These are phyloP conservation scores for Globisporangium nodosum DNA, from an alignment of 352 stramenopile genomes.

Conservation along the genomic window DNA sequence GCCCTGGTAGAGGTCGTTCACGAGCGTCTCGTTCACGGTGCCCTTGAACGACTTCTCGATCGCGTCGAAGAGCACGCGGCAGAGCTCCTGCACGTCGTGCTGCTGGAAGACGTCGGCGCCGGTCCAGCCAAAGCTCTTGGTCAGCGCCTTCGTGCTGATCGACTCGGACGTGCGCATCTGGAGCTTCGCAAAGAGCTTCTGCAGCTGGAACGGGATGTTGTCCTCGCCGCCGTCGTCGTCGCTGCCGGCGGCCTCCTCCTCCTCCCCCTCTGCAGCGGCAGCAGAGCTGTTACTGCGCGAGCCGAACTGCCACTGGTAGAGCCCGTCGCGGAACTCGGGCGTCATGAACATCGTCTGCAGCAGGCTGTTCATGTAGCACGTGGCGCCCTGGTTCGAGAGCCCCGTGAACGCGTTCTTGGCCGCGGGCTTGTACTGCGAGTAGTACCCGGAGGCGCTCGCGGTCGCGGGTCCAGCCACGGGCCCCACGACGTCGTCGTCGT, in stretches of 20 bases:
- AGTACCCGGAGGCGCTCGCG: slow-evolving; percentile 2
- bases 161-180: slow-evolving; percentile 69
- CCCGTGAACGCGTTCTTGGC: slow-evolving; percentile 61
- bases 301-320: slow-evolving; percentile 62
- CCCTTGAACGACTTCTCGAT: slow-evolving; percentile 86
- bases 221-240: slow-evolving; percentile 62
- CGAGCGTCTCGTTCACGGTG: slow-evolving; percentile 81
- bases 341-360: slow-evolving; percentile 92
- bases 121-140: slow-evolving; percentile 91
- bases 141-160: slow-evolving; percentile 82
- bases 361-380: slow-evolving; percentile 94
- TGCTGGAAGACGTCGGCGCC: slow-evolving; percentile 87
- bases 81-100: slow-evolving; percentile 91
- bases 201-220: slow-evolving; percentile 87
- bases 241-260: slow-evolving; percentile 14
- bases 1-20: slow-evolving; percentile 85
- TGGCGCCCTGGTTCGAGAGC: slow-evolving; percentile 87
- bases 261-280: slow-evolving; percentile 15
- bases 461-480: slow-evolving; percentile 5
- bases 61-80: slow-evolving; percentile 88
- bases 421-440: not conserved
- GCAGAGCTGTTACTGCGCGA: slow-evolving; percentile 9
- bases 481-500: slow-evolving; percentile 11
- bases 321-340: slow-evolving; percentile 74
- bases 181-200: slow-evolving; percentile 89